A percentile compares a stretch with the other conserved stretches of the same genome.
Evolutionary conservation across 2,329 filamentous ascomycete genomes (phyloP).

Genomic region (Blastomyces gilchristii): DNA sequence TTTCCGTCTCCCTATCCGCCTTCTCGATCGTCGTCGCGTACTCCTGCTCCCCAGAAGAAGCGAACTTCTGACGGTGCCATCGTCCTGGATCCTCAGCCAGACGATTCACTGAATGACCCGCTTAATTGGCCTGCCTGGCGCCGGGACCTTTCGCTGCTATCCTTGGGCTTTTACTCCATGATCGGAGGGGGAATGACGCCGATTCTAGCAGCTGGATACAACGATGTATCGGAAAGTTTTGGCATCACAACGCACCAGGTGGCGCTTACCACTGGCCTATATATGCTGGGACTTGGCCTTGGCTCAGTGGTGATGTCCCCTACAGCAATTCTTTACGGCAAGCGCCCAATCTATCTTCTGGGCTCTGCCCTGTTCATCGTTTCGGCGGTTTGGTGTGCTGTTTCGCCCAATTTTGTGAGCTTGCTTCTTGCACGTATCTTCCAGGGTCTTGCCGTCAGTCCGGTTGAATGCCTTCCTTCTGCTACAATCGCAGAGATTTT

Average conservation of each 20-base stretch:
- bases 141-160: slow-evolving; percentile 67
- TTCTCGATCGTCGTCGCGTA: slow-evolving; percentile 31
- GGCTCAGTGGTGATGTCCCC: slow-evolving; percentile 78
- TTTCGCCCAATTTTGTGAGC: slow-evolving; percentile 70
- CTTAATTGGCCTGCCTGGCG: slow-evolving; percentile 83
- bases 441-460: slow-evolving; percentile 77
- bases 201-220: slow-evolving; percentile 80
- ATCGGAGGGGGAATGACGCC: slow-evolving; percentile 88
- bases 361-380: slow-evolving; percentile 67
- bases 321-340: slow-evolving; percentile 83
- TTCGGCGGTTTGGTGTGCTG: slow-evolving; percentile 72
- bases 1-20: slow-evolving; percentile 37
- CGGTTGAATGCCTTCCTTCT: slow-evolving; percentile 83
- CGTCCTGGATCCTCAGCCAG: slow-evolving; percentile 82
- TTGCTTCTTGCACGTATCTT: slow-evolving; percentile 74
- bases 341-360: slow-evolving; percentile 77
- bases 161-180: slow-evolving; percentile 85
- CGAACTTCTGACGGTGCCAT: slow-evolving; percentile 70
- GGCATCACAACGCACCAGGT: slow-evolving; percentile 60
- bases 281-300: slow-evolving; percentile 85
- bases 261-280: slow-evolving; percentile 78
- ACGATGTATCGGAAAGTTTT: slow-evolving; percentile 60
- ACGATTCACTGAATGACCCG: slow-evolving; percentile 82
- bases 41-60: slow-evolving; percentile 47
- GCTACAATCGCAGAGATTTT: slow-evolving; percentile 95